Evolutionary conservation across 345 rosid genomes (phyloP).

Genomic region (Eucalyptus grandis): DNA sequence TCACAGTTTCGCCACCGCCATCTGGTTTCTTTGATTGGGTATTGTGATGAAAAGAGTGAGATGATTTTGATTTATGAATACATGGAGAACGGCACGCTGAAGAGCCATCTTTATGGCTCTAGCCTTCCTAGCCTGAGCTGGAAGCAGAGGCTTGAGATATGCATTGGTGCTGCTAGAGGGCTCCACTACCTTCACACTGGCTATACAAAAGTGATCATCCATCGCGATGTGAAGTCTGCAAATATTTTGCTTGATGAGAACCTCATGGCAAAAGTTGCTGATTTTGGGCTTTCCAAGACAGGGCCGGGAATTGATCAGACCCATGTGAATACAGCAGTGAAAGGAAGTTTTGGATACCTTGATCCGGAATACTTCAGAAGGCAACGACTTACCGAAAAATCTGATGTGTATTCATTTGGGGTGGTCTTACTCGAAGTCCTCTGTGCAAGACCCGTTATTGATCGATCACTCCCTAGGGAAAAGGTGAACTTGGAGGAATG

Average conservation of each 20-base stretch:
- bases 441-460: slow-evolving; percentile 88
- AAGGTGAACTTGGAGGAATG: slow-evolving; percentile 90
- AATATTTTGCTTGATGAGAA: slow-evolving; percentile 63
- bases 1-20: slow-evolving; percentile 76
- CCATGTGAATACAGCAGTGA: slow-evolving; percentile 92
- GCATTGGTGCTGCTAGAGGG: slow-evolving; percentile 64
- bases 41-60: slow-evolving; percentile 63
- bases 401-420: slow-evolving; percentile 87
- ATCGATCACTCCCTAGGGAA: slow-evolving; percentile 76
- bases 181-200: slow-evolving; percentile 67
- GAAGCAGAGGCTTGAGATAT: slow-evolving; percentile 59
- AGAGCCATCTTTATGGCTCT: slow-evolving; percentile 57
- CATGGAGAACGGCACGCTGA: slow-evolving; percentile 76
- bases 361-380: slow-evolving; percentile 88
- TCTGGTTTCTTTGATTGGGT: slow-evolving; percentile 74
- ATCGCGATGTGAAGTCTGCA: slow-evolving; percentile 68
- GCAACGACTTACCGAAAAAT: slow-evolving; percentile 83
- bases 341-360: slow-evolving; percentile 88
- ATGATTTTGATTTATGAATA: slow-evolving; percentile 74
- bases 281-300: slow-evolving; percentile 82
- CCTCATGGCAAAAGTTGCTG: slow-evolving; percentile 71
- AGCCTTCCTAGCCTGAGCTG: slow-evolving; percentile 45
- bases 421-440: slow-evolving; percentile 87
- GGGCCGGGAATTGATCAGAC: slow-evolving; percentile 91
- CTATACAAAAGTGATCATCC: slow-evolving; percentile 60